These are phyloP conservation scores for Metschnikowia proteae DNA, from an alignment of 805 yeast species.

Conservation along the genomic window DNA sequence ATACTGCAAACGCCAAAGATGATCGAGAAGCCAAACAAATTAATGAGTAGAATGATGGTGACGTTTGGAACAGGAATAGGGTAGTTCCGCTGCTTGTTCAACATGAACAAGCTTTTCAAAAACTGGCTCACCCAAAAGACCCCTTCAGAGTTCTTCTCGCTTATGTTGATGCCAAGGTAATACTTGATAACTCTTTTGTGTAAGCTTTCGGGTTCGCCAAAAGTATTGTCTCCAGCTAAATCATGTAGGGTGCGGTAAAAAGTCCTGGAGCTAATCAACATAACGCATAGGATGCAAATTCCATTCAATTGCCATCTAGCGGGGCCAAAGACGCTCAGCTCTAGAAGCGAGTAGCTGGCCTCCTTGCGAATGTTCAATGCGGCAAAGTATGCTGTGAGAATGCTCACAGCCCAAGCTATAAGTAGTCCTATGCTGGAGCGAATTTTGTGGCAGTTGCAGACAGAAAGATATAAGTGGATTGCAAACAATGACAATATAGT, in stretches of 20 bases:
- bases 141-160: conserved; percentile 14
- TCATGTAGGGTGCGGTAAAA: conserved; percentile 27
- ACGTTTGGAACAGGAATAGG: conserved; percentile 23
- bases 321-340: conserved; percentile 6
- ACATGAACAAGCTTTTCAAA: conserved; percentile 8
- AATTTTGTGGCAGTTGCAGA: conserved; percentile 33
- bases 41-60: conserved; percentile 21
- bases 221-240: conserved; percentile 24
- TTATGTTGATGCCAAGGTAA: conserved; percentile 27
- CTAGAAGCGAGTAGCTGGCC: conserved; percentile 20
- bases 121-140: conserved; percentile 11
- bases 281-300: conserved; percentile 21
- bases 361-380: conserved; percentile 21
- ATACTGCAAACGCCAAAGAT: conserved; percentile 4
- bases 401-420: conserved; percentile 34
- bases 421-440: conserved; percentile 34
- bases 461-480: conserved; percentile 22
- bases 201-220: conserved; percentile 18
- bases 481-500: background rate
- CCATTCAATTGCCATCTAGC: conserved; percentile 19
- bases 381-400: conserved; percentile 24
- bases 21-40: conserved; percentile 16
- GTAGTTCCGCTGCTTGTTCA: conserved; percentile 8
- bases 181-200: conserved; percentile 27
- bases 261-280: conserved; percentile 30